phyloP scores from a whole-genome alignment of 73 alveolate species.

The Symbiodinium pilosum region DNA sequence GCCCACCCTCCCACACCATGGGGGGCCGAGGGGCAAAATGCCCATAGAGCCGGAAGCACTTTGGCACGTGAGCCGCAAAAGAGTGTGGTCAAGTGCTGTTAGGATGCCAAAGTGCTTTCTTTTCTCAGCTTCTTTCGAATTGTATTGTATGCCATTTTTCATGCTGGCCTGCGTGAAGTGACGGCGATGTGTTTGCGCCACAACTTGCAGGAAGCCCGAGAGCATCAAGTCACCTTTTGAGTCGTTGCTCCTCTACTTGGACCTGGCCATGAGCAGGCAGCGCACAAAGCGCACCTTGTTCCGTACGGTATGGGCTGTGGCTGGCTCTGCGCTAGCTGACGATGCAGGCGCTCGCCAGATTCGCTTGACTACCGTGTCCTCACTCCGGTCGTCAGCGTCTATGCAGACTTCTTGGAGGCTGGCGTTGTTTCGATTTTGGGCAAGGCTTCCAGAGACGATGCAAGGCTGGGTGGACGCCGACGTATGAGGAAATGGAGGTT shows the following conservation, averaged over 20 bases:
- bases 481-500: constrained; percentile 49
- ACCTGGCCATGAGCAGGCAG: constrained; percentile 50
- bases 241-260: constrained; percentile 47
- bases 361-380: constrained; percentile 47
- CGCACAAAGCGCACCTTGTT: too few species aligned
- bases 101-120: too few species aligned
- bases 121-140: too few species aligned
- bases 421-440: not conserved
- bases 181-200: not conserved
- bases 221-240: constrained; percentile 67
- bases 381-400: constrained; percentile 68
- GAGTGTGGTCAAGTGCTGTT: too few species aligned
- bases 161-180: too few species aligned
- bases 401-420: constrained; percentile 47
- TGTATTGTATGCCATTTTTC: too few species aligned
- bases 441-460: not conserved
- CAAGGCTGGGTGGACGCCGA: constrained; percentile 77
- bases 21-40: not conserved
- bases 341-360: not conserved
- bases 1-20: not conserved
- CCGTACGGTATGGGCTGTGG: too few species aligned
- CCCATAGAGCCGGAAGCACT: not conserved
- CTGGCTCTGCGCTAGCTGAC: not conserved
- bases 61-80: not conserved
- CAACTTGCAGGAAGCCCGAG: constrained; percentile 35